phyloP scores from a whole-genome alignment of 2,329 filamentous ascomycete genomes.

The Verticillium longisporum region DNA sequence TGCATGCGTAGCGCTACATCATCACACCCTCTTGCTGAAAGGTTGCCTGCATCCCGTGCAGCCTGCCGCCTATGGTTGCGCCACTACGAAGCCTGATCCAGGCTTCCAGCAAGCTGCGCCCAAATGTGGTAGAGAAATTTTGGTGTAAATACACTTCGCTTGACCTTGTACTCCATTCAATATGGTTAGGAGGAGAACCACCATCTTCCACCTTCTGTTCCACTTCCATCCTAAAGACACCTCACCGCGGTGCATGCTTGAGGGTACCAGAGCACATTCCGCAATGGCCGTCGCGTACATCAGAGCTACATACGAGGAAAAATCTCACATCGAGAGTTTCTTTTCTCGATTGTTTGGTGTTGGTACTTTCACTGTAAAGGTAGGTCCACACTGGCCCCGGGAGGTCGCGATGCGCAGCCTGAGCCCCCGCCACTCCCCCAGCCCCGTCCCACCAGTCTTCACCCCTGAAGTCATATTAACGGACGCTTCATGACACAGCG shows the following conservation, averaged over 20 bases:
- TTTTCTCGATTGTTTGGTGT: not conserved
- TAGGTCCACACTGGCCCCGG: not conserved
- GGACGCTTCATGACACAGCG: not conserved
- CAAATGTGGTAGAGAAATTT: not conserved
- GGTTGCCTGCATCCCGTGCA: not conserved
- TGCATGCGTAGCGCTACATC: not conserved
- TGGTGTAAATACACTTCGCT: not conserved
- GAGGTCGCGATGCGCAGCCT: not conserved
- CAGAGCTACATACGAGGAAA: not conserved
- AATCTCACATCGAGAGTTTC: not conserved
- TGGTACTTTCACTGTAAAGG: not conserved
- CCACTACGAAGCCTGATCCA: not conserved
- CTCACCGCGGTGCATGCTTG: not conserved
- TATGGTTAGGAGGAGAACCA: not conserved
- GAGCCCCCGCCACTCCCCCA: not conserved
- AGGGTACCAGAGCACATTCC: not conserved
- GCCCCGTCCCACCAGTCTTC: not conserved
- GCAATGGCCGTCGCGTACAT: not conserved
- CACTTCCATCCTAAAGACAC: not conserved
- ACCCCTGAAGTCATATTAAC: not conserved
- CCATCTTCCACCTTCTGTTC: not conserved
- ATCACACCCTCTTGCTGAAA: not conserved
- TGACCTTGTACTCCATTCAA: not conserved
- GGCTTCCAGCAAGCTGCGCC: not conserved
- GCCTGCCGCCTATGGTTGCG: not conserved